Evolutionary conservation across 2,329 filamentous ascomycete genomes (phyloP), one percentile per base, ranked within the genome.

Genomic region (Scedosporium aurantiacum): DNA sequence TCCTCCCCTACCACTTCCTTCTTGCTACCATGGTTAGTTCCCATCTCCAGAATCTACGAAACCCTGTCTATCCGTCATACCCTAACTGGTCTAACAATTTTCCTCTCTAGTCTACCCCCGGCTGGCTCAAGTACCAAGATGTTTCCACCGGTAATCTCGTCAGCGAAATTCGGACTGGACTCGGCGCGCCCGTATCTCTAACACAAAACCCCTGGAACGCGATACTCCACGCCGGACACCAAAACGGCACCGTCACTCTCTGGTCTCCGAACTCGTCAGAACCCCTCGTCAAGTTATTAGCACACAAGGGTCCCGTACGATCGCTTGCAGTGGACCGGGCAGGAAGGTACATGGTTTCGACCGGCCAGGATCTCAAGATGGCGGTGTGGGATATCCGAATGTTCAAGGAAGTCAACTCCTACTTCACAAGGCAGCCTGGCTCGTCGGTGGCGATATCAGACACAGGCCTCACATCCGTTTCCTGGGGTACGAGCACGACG

Each of bases 351-450:
- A 97, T 97, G 93, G 91, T 96, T 10, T 91, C 91, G 3, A 87
- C 90, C 0, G 93, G 92, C 1, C 91, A 96, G 71, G 93, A 97
- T 71, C 80, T 86, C 66, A 90, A 89, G 70, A 95, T 96, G 89
- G 86, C 89, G n/a, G 86, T 96, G 12, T 97, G 93, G 91, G 93
- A 97, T 71, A 87, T 97, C 64, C 85, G 93, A 52, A 96, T 91
- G 82, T 94, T 95, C 78, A 91, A 89, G 67, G 91, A 96, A 70
- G 88, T 99, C 27, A 90, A 94, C 75, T 90, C 82, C 67, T 97
- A 97, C 76, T 90, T 87, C 65, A 90, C 91, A 41, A 83, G 87
- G 45, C 85, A 90, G 62, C 94, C 94, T 0, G 92, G 89, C 4
- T 86, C 90, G 1, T 90, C 90, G 0, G 80, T 97, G 25, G 81